Evolutionary conservation across 345 rosid genomes (phyloP).

Genomic region (Viola odorata): DNA sequence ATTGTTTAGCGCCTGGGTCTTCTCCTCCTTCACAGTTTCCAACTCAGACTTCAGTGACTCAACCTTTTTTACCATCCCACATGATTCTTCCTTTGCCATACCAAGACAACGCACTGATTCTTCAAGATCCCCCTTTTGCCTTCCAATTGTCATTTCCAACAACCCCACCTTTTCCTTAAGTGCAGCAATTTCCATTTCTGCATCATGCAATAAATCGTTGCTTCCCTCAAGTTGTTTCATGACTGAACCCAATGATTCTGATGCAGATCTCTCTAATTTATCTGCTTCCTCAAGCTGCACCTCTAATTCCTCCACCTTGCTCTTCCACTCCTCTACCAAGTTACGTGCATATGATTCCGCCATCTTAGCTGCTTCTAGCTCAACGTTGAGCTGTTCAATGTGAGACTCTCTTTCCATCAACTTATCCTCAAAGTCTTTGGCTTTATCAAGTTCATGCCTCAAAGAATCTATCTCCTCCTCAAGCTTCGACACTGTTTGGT

Average conservation of each 20-base stretch:
- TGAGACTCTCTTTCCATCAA: constrained; percentile 52
- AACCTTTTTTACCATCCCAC: too few species aligned
- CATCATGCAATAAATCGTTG: constrained; percentile 64
- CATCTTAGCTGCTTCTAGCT: constrained; percentile 77
- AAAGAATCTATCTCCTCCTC: constrained; percentile 52
- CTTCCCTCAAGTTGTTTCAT: constrained; percentile 77
- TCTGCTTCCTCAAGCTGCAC: constrained; percentile 50
- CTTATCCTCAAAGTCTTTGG: constrained; percentile 42
- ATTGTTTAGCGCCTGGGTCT: too few species aligned
- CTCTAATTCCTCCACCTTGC: constrained; percentile 59
- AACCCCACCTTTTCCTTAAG: constrained; percentile 69
- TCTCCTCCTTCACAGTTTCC: too few species aligned
- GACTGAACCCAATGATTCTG: constrained; percentile 74
- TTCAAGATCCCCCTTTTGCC: constrained; percentile 61
- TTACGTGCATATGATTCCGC: constrained; percentile 80
- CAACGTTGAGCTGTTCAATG: constrained; percentile 70
- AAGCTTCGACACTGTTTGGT: constrained; percentile 42
- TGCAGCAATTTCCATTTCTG: constrained; percentile 48
- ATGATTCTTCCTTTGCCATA: too few species aligned
- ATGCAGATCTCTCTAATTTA: constrained; percentile 73
- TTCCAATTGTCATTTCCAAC: constrained; percentile 63
- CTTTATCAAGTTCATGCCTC: constrained; percentile 55
- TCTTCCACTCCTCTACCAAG: constrained; percentile 67
- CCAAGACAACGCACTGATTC: constrained; percentile 24
- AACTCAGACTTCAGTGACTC: too few species aligned